phyloP scores from a whole-genome alignment of 2,329 filamentous ascomycete species.

The Botrytis cinerea region DNA sequence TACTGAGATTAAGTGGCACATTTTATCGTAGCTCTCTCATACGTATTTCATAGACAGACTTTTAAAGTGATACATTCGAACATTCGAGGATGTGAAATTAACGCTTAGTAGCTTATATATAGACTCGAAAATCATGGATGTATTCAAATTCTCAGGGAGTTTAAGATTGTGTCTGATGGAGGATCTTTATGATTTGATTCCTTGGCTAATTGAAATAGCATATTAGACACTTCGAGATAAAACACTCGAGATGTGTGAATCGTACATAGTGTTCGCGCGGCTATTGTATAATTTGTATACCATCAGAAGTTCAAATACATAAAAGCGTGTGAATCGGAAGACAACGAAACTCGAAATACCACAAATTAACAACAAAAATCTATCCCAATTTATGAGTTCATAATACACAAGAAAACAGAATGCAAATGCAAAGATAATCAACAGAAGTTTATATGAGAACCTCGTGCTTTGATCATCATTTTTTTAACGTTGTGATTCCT shows the following conservation, averaged over 20 bases:
- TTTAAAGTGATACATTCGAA: background rate
- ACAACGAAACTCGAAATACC: accelerated
- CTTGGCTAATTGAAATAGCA: background rate
- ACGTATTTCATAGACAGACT: background rate
- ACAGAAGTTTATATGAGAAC: too few species aligned
- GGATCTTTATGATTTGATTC: accelerated
- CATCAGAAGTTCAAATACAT: background rate
- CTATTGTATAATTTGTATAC: background rate
- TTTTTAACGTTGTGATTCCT: background rate
- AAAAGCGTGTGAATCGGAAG: background rate
- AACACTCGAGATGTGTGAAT: accelerated
- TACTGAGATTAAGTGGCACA: too few species aligned
- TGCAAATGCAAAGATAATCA: too few species aligned
- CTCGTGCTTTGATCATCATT: background rate
- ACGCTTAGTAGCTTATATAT: background rate
- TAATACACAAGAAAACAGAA: background rate
- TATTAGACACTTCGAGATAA: accelerated
- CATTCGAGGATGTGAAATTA: background rate
- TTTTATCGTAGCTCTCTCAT: background rate
- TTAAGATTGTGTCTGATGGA: background rate
- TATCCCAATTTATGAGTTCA: background rate
- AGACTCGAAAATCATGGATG: background rate
- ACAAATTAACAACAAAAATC: background rate
- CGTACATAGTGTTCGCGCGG: too few species aligned
- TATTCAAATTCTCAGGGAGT: accelerated